Evolutionary conservation across 805 yeast species (phyloP), one percentile per base, ranked within the genome.

Genomic region (Sugiyamaella floridensis): DNA sequence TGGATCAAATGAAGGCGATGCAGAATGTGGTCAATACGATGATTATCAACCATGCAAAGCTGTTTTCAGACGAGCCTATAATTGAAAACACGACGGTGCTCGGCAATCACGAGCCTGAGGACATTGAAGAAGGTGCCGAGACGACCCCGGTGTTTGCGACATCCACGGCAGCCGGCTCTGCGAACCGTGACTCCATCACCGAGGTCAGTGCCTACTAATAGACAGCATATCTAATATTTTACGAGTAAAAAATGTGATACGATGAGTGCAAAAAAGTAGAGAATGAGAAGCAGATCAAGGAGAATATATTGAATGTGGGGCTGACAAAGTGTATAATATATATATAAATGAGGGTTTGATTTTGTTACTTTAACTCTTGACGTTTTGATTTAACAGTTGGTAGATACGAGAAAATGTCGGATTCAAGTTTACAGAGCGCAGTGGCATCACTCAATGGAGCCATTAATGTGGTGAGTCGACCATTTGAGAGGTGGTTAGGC

Each of bases 1-100:
- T 59, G 19, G 57, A 57, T 45, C 77, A 75, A 26, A 65, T 80
- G 58, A 80, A 82, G 19, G 76, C 79, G 3, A 70, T 80, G 63
- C 85, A 81, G 67, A 70, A 71, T 20, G 71, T 80, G 48, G 65
- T 81, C 49, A 77, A 76, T 54, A 66, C 71, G 18, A 70, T 80
- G 67, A 80, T 81, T 55, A 70, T 59, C 19, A 51, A 59, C 40
- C 54, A 60, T n/a, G 61, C 62, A 6, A 46, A 52, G 20, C 58
- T 71, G 18, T 71, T 70, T 50, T 26, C 41, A n/a, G 61, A 56
- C 10, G 53, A 41, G 10, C 44, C 40, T 7, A 46, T 43, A 7
- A 53, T 50, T 14, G 52, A 42, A 14, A 40, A 20, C 10, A 15
- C 49, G 11, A 16, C 48, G 15, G 26, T 9, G n/a, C n/a, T 10